phyloP scores from a whole-genome alignment of 305 asterid species.

The Fraxinus sp. region DNA sequence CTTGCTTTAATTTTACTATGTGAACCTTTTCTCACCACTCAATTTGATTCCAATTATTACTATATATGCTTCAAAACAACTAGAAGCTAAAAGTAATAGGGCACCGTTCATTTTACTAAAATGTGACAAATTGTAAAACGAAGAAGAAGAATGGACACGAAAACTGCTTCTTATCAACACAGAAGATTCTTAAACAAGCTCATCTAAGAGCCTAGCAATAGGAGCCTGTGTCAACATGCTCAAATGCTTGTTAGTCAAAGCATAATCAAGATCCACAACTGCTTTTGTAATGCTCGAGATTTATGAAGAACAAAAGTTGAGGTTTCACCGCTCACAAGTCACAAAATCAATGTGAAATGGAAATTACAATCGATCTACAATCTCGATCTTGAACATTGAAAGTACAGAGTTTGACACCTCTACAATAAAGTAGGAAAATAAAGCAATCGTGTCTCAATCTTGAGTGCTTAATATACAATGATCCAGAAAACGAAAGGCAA shows the following conservation, averaged over 20 bases:
- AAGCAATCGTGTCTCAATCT: conserved; percentile 19
- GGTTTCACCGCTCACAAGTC: conserved; percentile 22
- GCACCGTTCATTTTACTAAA: background rate
- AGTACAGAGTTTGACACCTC: conserved; percentile 15
- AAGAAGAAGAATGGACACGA: background rate
- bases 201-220: no score
- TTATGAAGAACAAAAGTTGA: conserved; percentile 18
- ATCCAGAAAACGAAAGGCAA: conserved; percentile 38
- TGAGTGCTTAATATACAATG: conserved; percentile 30
- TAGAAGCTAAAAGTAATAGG: background rate
- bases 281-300: background rate
- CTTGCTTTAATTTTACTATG: no score
- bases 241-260: background rate
- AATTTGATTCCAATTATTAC: background rate
- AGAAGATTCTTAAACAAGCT: no score
- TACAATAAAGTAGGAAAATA: conserved; percentile 1
- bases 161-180: no score
- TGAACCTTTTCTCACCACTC: background rate
- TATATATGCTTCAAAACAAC: background rate
- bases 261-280: background rate
- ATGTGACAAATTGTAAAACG: background rate
- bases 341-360: conserved; percentile 2
- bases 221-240: background rate
- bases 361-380: conserved; percentile 16
- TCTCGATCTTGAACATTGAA: conserved; percentile 6